Evolutionary conservation across 1,284 basidiomycete genomes (phyloP).

Genomic region (Trichosporon asahii): DNA sequence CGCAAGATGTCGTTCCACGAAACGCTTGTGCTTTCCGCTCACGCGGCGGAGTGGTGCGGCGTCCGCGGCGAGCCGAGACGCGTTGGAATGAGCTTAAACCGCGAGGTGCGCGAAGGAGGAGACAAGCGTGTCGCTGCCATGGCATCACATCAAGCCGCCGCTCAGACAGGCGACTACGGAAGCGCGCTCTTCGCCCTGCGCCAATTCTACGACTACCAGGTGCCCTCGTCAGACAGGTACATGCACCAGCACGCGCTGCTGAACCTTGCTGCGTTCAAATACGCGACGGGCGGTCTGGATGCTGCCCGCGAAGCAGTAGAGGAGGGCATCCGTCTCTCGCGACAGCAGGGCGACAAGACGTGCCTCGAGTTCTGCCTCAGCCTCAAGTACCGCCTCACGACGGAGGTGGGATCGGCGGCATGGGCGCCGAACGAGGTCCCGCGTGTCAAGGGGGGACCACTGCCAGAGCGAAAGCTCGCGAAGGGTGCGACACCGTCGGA

Average conservation of each 20-base stretch:
- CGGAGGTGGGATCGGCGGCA: constrained; percentile 23
- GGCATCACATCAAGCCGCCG: constrained; percentile 34
- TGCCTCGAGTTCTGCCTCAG: constrained; percentile 47
- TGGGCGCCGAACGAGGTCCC: constrained; percentile 23
- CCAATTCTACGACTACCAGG: constrained; percentile 50
- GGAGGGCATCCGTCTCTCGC: constrained; percentile 47
- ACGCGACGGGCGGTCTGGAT: constrained; percentile 43
- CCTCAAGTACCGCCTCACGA: constrained; percentile 30
- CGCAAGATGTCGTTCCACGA: constrained; percentile 46
- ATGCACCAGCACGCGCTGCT: constrained; percentile 50
- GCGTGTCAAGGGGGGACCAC: constrained; percentile 24
- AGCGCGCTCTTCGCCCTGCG: constrained; percentile 38
- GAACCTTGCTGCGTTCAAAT: constrained; percentile 48
- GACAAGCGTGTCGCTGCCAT: constrained; percentile 7
- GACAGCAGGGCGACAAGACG: constrained; percentile 41
- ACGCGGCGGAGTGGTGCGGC: constrained; percentile 41
- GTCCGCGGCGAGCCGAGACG: not conserved
- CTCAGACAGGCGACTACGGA: constrained; percentile 42
- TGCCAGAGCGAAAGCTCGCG: constrained; percentile 28
- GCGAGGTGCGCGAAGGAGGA: not conserved
- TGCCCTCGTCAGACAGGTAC: constrained; percentile 33
- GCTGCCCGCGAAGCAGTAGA: constrained; percentile 41
- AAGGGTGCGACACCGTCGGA: constrained; percentile 36
- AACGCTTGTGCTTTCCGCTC: constrained; percentile 33
- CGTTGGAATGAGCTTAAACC: not conserved